Percentiles rank a stretch among this genome's conserved stretches.
These are phyloP conservation scores for Xeromyces bisporus DNA, from an alignment of 495 filamentous ascomycete species.

Conservation along the genomic window DNA sequence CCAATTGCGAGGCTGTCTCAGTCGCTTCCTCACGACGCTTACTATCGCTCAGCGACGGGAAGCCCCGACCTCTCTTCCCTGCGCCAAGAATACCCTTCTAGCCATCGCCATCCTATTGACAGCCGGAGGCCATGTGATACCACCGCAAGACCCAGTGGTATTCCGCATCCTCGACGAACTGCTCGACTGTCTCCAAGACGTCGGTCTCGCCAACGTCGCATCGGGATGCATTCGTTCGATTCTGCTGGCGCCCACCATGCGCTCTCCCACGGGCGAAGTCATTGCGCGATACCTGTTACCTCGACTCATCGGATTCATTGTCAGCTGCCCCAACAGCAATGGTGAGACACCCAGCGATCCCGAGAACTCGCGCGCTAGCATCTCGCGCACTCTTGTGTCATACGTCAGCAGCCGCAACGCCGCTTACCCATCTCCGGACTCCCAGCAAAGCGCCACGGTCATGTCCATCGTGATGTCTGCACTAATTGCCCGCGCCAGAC, in stretches of 20 bases:
- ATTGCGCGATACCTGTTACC: conserved; percentile 62
- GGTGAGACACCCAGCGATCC: conserved; percentile 45
- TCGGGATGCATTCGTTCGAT: conserved; percentile 75
- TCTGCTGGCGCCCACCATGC: conserved; percentile 46
- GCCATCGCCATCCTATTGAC: conserved; percentile 80
- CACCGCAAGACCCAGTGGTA: conserved; percentile 55
- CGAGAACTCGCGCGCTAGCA: conserved; percentile 48
- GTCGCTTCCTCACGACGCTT: conserved; percentile 64
- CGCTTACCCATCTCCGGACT: conserved; percentile 28
- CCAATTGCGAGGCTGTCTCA: conserved; percentile 56
- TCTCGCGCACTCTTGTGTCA: conserved; percentile 55
- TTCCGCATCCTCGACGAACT: conserved; percentile 53
- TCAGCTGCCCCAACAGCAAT: conserved; percentile 38
- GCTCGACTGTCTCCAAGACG: conserved; percentile 67
- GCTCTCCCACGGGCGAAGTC: conserved; percentile 51
- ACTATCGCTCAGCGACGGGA: conserved; percentile 72
- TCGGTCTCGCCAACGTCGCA: conserved; percentile 68
- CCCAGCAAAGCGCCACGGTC: conserved; percentile 40
- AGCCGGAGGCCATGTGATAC: conserved; percentile 51
- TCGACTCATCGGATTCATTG: conserved; percentile 55
- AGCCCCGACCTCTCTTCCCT: conserved; percentile 58
- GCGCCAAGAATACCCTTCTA: conserved; percentile 84
- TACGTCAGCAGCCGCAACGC: conserved; percentile 44
- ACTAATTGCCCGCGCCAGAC: conserved; percentile 53
- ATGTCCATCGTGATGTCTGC: conserved; percentile 63